These are phyloP conservation scores for Sinapis alba DNA, from an alignment of 441 rosid species.

Conservation along the genomic window DNA sequence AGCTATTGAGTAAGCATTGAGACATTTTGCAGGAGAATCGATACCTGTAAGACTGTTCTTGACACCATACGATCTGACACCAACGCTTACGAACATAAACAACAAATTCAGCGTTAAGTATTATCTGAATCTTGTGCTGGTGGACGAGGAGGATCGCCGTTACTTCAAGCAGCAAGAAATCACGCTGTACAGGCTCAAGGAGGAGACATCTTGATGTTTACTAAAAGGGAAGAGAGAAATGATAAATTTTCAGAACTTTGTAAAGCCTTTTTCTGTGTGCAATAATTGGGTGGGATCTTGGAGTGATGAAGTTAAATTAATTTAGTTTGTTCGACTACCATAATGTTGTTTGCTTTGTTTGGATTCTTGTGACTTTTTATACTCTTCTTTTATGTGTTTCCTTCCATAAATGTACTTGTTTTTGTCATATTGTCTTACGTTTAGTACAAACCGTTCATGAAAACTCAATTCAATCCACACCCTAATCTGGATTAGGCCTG, in stretches of 20 bases:
- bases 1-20: slow-evolving; percentile 11
- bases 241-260: slow-evolving; percentile 43
- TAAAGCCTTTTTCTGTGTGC: slow-evolving; percentile 46
- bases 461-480: too few relatives aligned
- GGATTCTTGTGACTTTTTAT: slow-evolving; percentile 11
- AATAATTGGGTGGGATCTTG: slow-evolving; percentile 17
- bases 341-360: slow-evolving; percentile 27
- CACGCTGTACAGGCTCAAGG: neutral
- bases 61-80: slow-evolving; percentile 93
- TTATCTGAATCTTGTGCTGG: neutral
- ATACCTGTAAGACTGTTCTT: slow-evolving; percentile 93
- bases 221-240: slow-evolving; percentile 28
- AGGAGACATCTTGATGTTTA: neutral
- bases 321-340: slow-evolving; percentile 26
- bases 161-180: neutral
- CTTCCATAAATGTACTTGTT: too few relatives aligned
- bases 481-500: too few relatives aligned
- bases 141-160: neutral
- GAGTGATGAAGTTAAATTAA: slow-evolving; percentile 20
- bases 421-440: too few relatives aligned
- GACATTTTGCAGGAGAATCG: slow-evolving; percentile 71
- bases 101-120: slow-evolving; percentile 70
- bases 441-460: too few relatives aligned
- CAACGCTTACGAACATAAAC: slow-evolving; percentile 90
- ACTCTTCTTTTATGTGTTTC: neutral